Evolutionary conservation across 805 yeast species (phyloP).

Genomic region (Candida sonorensis): DNA sequence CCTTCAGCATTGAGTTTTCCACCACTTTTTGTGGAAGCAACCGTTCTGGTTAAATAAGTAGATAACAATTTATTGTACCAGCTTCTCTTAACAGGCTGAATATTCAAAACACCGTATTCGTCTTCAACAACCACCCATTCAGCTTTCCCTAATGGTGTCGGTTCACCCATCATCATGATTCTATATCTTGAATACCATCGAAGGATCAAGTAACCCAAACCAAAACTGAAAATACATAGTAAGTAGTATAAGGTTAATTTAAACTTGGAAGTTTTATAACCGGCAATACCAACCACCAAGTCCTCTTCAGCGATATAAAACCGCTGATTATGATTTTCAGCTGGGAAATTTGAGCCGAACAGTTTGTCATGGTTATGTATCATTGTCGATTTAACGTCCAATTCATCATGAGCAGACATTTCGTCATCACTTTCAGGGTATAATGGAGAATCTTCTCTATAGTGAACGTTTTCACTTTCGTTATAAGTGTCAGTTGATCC

Average conservation of each 20-base stretch:
- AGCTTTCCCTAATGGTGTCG: slow-evolving; percentile 67
- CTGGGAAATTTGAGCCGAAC: slow-evolving; percentile 32
- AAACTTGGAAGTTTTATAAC: slow-evolving; percentile 52
- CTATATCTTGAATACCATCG: slow-evolving; percentile 84
- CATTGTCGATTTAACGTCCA: slow-evolving; percentile 8
- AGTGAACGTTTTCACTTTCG: slow-evolving; percentile 14
- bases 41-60: slow-evolving; percentile 43
- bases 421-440: slow-evolving; percentile 16
- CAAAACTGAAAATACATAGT: slow-evolving; percentile 54
- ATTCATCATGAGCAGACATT: slow-evolving; percentile 9
- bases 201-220: slow-evolving; percentile 63
- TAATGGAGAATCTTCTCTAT: slow-evolving; percentile 10
- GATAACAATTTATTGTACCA: slow-evolving; percentile 71
- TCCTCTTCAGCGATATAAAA: slow-evolving; percentile 95
- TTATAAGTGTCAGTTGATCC: not conserved
- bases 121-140: slow-evolving; percentile 94
- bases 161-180: slow-evolving; percentile 58
- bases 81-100: slow-evolving; percentile 46
- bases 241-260: slow-evolving; percentile 43
- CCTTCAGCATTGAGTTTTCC: slow-evolving; percentile 24
- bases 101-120: slow-evolving; percentile 79
- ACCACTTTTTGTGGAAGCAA: slow-evolving; percentile 11
- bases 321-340: slow-evolving; percentile 56
- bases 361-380: slow-evolving; percentile 35
- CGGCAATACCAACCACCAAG: slow-evolving; percentile 89